Base-by-base conservation (phyloP, 768 basidiomycete species). In the Tremella mesenterica region DNA sequence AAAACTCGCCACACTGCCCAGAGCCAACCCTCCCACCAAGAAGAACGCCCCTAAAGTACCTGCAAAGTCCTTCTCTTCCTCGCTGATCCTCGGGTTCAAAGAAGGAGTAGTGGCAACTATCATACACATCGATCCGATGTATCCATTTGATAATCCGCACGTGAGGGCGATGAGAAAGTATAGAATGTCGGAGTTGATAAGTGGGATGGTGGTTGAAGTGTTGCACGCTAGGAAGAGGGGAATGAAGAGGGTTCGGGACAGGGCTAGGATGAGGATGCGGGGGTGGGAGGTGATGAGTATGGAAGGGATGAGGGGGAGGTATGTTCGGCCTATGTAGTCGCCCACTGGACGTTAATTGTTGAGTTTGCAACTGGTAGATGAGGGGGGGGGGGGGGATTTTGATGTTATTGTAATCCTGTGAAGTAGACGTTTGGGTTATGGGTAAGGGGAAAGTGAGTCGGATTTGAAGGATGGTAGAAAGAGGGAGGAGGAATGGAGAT, bases 171-270 rank as follows among this genome's bases (percentile, higher is more conserved):
- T 79, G 23, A 81, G 28, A 81, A 92, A 82, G 76, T 82, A 93
- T 10, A 83, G 44, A 31, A 80, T 45, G 66, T 93, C 89, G 1
- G 88, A 90, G 72, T 76, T 83, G 76, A 92, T 83, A 56, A 84
- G 59, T 2, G 83, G 79, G 26, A 31, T 30, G 21, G 25, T 23
- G 20, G 51, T n/a, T 67, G 93, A 93, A 18, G 31, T 26, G 67
- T 95, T 95, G 78, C 90, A 93, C 74, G 85, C 77, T n/a, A 93
- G 78, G 73, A 93, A 85, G 36, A 91, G 64, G 27, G 88, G 88
- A 44, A 95, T 81, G 75, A 93, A 92, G 29, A 89, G 64, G 1
- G 83, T 85, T 50, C 91, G 82, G 3, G 81, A 71, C 36, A 85
- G 68, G 14, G 88, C 84, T 23, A 88, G 73, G 5, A 69, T 64